Evolutionary conservation across 495 filamentous ascomycete species (phyloP).

Genomic region (Penicillium parvum): DNA sequence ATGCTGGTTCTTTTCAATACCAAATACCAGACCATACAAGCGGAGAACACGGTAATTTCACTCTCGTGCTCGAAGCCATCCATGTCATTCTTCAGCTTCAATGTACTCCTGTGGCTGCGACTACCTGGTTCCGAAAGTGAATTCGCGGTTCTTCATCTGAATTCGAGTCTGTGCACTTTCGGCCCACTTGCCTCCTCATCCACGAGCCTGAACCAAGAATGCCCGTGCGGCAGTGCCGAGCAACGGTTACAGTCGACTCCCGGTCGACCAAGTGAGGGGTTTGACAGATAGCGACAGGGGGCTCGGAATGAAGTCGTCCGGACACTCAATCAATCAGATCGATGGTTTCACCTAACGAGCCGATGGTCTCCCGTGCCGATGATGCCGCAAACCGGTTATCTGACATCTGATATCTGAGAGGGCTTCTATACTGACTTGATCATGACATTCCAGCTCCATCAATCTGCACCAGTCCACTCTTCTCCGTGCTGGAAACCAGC

Average conservation of each 20-base stretch:
- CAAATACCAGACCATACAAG: background rate
- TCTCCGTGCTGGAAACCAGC: constrained; percentile 7
- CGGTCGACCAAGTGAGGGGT: background rate
- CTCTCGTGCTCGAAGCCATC: background rate
- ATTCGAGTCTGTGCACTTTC: background rate
- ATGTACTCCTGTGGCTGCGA: background rate
- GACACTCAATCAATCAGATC: too few relatives aligned
- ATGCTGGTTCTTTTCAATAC: too few relatives aligned
- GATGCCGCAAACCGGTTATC: constrained; percentile 3
- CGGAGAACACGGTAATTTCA: background rate
- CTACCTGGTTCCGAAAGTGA: background rate
- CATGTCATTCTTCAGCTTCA: too few relatives aligned
- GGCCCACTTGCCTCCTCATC: background rate
- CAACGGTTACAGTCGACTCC: too few relatives aligned
- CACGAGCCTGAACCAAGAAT: background rate
- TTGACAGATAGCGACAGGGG: too few relatives aligned
- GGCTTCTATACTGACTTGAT: background rate
- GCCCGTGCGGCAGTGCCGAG: too few relatives aligned
- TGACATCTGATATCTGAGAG: background rate
- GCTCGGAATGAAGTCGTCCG: too few relatives aligned
- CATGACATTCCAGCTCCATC: background rate
- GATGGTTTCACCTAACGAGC: too few relatives aligned
- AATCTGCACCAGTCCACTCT: background rate
- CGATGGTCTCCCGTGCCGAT: too few relatives aligned
- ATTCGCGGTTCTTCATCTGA: background rate